Base-by-base conservation (phyloP, 2,329 filamentous ascomycete species). In the Aspergillus sp. region DNA sequence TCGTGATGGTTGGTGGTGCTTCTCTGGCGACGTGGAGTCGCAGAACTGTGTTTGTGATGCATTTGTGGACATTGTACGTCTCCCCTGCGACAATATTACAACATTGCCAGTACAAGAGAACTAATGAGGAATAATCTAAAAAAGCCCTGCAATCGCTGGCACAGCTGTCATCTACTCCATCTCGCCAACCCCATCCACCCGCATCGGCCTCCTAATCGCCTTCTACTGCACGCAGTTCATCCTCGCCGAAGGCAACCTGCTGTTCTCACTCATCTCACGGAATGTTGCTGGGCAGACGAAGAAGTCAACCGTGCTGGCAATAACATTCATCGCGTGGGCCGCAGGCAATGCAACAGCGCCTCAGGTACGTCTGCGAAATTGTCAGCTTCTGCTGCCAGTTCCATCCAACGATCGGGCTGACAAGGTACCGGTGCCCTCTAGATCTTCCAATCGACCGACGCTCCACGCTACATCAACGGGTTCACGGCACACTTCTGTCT, bases 181-280 rank as follows among this genome's bases (percentile, higher is more conserved):
- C 9, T 73, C 81, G 8, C 70, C 79, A 7, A 82, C 76, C 37
- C 77, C 77, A 17, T 72, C 81, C 2, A 84, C 84, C 27, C 80
- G 85, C 69, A 79, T 85, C 31, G 87, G 88, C 6, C 79, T 90
- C 1, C 76, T 90, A 9, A 82, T 90, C 66, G 82, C 80, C 64
- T 90, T 90, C 77, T 90, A 90, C 75, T 86, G 90, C 61, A 86
- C 85, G 1, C 79, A 90, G 33, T 88, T 85, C 17, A 90, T 90
- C 80, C 75, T 88, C n/a, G 79, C 82, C 7, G 80, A 90, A 66
- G 85, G 84, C n/a, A 80, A 90, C 74, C 49, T 66, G 40, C 58
- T 63, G 4, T 60, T 65, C 31, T 63, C 63, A 3, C 51, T 65
- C 1, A 79, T 89, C 55, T 83, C 83, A 0, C 81, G 87, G 15